Percentiles rank a stretch among this genome's conserved stretches.
Conservation (phyloP, 768 basidiomycete genomes). For the Russula earlei region DNA sequence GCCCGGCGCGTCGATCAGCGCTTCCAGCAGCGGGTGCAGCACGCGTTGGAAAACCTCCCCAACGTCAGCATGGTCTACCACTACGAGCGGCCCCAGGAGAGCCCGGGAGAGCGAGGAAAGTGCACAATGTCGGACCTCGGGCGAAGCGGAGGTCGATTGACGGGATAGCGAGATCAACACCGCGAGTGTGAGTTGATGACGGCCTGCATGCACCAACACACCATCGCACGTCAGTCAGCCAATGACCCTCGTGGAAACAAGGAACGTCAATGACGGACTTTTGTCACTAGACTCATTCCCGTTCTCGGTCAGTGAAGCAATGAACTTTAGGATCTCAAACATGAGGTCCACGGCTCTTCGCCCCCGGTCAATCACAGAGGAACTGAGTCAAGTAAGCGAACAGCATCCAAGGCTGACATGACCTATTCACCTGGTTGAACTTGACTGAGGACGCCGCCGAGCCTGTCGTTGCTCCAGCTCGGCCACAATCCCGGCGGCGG, state of each 20-base stretch:
- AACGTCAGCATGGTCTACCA: conserved; percentile 46
- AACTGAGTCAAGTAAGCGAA: conserved; percentile 34
- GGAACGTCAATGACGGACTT: conserved; percentile 29
- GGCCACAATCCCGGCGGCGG: conserved; percentile 51
- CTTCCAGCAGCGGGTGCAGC: conserved; percentile 86
- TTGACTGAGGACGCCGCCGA: conserved; percentile 41
- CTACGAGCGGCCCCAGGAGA: conserved; percentile 17
- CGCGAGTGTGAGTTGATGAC: conserved; percentile 19
- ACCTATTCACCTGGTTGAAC: conserved; percentile 40
- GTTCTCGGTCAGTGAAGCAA: conserved; percentile 49
- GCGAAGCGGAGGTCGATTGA: conserved; percentile 13
- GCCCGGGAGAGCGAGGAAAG: conserved; percentile 49
- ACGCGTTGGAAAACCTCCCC: conserved; percentile 83
- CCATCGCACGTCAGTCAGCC: neutral
- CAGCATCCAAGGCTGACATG: neutral
- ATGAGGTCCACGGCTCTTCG: conserved; percentile 75
- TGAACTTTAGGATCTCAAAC: conserved; percentile 57
- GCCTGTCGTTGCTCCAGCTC: conserved; percentile 49
- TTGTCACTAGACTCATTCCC: conserved; percentile 30
- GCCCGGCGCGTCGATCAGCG: conserved; percentile 77
- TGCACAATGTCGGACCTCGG: conserved; percentile 31
- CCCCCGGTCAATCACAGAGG: conserved; percentile 71
- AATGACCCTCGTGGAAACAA: neutral
- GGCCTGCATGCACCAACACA: neutral
- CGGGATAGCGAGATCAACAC: conserved; percentile 13